Percentiles rank a stretch among this genome's conserved stretches.
These are phyloP conservation scores for Termitomyces sp. DNA, from an alignment of 768 basidiomycete species.

Conservation along the genomic window DNA sequence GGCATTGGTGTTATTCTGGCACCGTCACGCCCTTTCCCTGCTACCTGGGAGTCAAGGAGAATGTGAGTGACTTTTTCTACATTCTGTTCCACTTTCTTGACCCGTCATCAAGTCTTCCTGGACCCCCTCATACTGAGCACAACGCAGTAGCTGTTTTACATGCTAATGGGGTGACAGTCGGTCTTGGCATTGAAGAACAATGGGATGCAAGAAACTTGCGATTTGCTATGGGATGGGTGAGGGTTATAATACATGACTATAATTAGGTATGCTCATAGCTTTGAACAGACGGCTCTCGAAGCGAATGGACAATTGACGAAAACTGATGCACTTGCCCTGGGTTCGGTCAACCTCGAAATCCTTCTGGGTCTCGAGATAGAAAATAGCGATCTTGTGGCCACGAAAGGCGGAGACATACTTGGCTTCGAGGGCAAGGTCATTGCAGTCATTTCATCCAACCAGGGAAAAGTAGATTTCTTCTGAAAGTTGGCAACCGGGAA, in stretches of 20 bases:
- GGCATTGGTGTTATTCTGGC: constrained; percentile 44
- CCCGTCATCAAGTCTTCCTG: constrained; percentile 47
- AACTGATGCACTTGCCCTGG: constrained; percentile 42
- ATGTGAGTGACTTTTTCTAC: constrained; percentile 39
- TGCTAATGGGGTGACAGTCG: constrained; percentile 70
- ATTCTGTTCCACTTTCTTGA: neutral
- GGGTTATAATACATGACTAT: constrained; percentile 17
- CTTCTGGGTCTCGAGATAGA: constrained; percentile 32
- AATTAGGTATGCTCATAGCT: neutral
- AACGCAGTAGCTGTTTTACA: constrained; percentile 57
- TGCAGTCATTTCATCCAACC: constrained; percentile 51
- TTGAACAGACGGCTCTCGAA: constrained; percentile 39
- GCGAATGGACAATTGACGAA: constrained; percentile 35
- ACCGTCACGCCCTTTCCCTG: constrained; percentile 69
- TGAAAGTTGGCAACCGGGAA: neutral
- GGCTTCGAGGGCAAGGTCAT: constrained; percentile 45
- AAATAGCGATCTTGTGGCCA: constrained; percentile 57
- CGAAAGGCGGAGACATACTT: constrained; percentile 50
- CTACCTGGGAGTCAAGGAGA: constrained; percentile 62
- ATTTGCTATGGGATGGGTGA: constrained; percentile 83
- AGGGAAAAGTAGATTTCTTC: constrained; percentile 18
- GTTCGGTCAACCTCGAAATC: constrained; percentile 41
- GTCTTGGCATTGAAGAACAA: constrained; percentile 56
- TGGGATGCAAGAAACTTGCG: constrained; percentile 76
- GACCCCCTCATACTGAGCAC: constrained; percentile 62